Evolutionary conservation across 2,329 filamentous ascomycete species (phyloP).

Genomic region (Aspergillus neoniger): DNA sequence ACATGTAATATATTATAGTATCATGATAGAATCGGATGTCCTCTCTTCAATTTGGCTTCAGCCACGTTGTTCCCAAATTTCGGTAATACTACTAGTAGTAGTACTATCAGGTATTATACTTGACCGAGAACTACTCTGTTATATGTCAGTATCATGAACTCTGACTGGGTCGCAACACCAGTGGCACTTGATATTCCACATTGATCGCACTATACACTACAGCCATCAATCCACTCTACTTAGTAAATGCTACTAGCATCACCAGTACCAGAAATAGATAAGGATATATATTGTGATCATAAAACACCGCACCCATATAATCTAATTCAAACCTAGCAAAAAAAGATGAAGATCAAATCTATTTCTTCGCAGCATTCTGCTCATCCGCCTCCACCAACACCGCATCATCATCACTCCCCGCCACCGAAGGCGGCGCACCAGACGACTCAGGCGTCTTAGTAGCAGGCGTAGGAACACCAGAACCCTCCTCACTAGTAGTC

Average conservation of each 20-base stretch:
- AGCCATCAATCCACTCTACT: too few species aligned
- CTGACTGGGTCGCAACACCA: too few species aligned
- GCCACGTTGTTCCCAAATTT: too few species aligned
- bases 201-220: too few species aligned
- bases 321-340: background rate
- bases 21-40: background rate
- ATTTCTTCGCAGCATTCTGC: constrained; percentile 48
- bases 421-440: constrained; percentile 38
- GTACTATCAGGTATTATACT: background rate
- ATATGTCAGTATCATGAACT: too few species aligned
- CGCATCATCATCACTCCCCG: constrained; percentile 68
- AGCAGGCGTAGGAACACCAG: constrained; percentile 9
- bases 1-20: background rate
- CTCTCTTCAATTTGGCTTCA: background rate
- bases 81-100: too few species aligned
- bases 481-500: constrained; percentile 15
- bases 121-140: background rate
- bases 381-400: constrained; percentile 72
- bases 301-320: constrained; percentile 3
- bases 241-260: too few species aligned
- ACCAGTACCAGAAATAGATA: too few species aligned
- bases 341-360: constrained; percentile 16
- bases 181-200: too few species aligned
- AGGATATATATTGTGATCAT: background rate
- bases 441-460: constrained; percentile 25